phyloP scores from a whole-genome alignment of 768 basidiomycete genomes.

The Suillus paluster region DNA sequence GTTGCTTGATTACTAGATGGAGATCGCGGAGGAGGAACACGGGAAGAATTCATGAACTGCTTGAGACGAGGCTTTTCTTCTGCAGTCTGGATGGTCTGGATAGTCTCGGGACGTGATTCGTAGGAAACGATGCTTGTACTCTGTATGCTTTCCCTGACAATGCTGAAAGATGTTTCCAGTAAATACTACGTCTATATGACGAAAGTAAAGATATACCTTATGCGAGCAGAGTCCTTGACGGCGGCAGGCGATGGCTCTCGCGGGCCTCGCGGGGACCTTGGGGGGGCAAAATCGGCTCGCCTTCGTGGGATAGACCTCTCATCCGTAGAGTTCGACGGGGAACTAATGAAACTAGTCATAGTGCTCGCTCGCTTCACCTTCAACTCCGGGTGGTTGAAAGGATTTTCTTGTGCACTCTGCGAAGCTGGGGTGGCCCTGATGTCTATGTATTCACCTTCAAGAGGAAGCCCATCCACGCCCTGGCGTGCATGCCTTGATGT shows the following conservation, averaged over 20 bases:
- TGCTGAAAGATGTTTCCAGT: conserved; percentile 43
- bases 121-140: conserved; percentile 44
- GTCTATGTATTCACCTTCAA: conserved; percentile 40
- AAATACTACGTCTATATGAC: conserved; percentile 38
- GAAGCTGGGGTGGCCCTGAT: conserved; percentile 23
- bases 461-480: conserved; percentile 24
- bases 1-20: conserved; percentile 33
- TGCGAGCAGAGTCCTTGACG: conserved; percentile 26
- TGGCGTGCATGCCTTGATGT: conserved; percentile 18
- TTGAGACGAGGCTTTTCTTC: conserved; percentile 62
- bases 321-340: conserved; percentile 69
- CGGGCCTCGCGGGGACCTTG: conserved; percentile 48
- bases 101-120: conserved; percentile 36
- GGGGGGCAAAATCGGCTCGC: conserved; percentile 71
- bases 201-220: conserved; percentile 33
- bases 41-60: conserved; percentile 70
- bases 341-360: conserved; percentile 51
- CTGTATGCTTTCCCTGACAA: conserved; percentile 57
- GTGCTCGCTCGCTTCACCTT: conserved; percentile 41
- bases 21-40: conserved; percentile 64
- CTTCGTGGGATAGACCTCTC: conserved; percentile 68
- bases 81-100: conserved; percentile 24
- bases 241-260: conserved; percentile 25
- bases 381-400: conserved; percentile 45
- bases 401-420: conserved; percentile 33